A percentile compares a stretch with the other conserved stretches of the same genome.
These are phyloP conservation scores for Trichoderma endophyticum DNA, from an alignment of 2,329 filamentous ascomycete genomes.

Conservation along the genomic window DNA sequence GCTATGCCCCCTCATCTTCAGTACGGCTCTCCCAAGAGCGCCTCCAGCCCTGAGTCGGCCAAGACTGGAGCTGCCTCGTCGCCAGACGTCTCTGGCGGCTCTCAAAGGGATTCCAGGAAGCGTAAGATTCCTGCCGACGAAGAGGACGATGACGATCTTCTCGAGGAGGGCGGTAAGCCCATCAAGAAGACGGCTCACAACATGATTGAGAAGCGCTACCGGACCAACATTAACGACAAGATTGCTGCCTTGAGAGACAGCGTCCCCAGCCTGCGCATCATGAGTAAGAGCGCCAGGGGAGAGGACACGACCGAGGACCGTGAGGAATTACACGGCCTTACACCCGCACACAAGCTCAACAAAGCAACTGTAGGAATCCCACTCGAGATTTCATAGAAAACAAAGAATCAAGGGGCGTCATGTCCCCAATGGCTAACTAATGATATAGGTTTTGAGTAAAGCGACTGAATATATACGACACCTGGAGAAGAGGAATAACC, in stretches of 20 bases:
- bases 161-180: constrained; percentile 53
- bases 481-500: constrained; percentile 84
- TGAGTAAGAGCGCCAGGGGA: constrained; percentile 67
- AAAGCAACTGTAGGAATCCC: constrained; percentile 72
- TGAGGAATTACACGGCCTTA: constrained; percentile 71
- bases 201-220: constrained; percentile 96
- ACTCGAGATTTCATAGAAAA: background rate
- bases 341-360: constrained; percentile 90
- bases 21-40: constrained; percentile 57
- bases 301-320: constrained; percentile 70
- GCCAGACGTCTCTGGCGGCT: constrained; percentile 50
- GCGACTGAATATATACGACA: constrained; percentile 95
- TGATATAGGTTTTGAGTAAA: constrained; percentile 72
- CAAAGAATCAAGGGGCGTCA: background rate
- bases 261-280: constrained; percentile 83
- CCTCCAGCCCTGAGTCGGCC: constrained; percentile 56
- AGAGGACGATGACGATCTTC: constrained; percentile 50
- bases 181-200: constrained; percentile 94
- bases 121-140: constrained; percentile 63
- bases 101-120: constrained; percentile 56
- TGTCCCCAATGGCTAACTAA: background rate
- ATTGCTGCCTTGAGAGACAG: constrained; percentile 89
- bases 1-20: constrained; percentile 63
- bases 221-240: constrained; percentile 95
- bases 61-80: constrained; percentile 52